Conservation (phyloP, 75 land plant species). For the Azolla pinnata region DNA sequence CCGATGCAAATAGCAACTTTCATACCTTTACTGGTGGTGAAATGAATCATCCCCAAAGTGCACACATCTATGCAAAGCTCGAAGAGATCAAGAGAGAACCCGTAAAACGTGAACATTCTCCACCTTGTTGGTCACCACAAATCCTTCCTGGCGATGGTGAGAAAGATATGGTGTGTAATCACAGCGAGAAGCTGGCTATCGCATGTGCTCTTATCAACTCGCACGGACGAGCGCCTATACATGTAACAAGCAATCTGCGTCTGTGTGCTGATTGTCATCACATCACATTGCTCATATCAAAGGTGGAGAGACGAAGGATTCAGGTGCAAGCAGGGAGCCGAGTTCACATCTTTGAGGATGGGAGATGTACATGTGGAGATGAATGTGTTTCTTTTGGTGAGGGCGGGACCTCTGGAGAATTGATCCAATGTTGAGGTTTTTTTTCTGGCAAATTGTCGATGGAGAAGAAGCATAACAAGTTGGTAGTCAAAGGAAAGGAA, state of each 20-base stretch:
- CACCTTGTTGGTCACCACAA: neutral
- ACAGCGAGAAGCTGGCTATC: conserved; percentile 57
- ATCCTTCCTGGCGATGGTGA: conserved; percentile 23
- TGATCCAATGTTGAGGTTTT: no score
- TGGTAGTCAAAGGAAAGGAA: no score
- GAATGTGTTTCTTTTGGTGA: no score
- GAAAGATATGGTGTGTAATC: conserved; percentile 36
- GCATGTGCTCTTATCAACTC: conserved; percentile 35
- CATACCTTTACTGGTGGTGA: neutral
- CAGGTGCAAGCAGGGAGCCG: conserved; percentile 51
- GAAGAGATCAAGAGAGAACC: neutral
- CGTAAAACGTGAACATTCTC: neutral
- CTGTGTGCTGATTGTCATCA: conserved; percentile 59
- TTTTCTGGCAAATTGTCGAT: no score
- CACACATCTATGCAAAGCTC: neutral
- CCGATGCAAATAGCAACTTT: neutral
- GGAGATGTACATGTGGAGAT: conserved; percentile 53
- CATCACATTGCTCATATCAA: conserved; percentile 45
- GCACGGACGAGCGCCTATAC: conserved; percentile 16
- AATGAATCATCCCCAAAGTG: neutral
- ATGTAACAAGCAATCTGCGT: conserved; percentile 48
- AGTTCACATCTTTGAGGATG: conserved; percentile 49
- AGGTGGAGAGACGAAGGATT: conserved; percentile 26
- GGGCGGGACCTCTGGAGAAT: no score
- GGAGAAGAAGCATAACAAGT: no score